These are phyloP conservation scores for Cutaneotrichosporon sp. DNA, from an alignment of 1,284 basidiomycete species.

Conservation along the genomic window DNA sequence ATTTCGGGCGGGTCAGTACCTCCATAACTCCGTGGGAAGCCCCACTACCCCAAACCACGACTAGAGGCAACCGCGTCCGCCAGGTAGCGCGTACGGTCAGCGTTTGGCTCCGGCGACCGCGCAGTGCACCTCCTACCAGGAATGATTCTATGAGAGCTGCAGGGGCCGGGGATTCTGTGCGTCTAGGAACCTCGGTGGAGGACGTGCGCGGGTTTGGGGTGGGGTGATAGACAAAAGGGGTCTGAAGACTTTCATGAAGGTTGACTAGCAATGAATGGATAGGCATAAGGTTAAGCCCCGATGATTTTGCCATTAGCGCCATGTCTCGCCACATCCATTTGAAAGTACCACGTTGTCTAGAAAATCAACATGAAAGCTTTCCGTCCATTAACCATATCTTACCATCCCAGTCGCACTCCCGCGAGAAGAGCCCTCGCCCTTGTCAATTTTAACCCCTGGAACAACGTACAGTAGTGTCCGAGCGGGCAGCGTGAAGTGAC, in stretches of 20 bases:
- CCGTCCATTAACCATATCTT: too few species aligned
- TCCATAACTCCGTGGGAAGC: neutral
- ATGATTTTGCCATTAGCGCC: too few species aligned
- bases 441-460: too few species aligned
- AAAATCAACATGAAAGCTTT: too few species aligned
- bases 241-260: too few species aligned
- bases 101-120: neutral
- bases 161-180: neutral
- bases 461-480: neutral
- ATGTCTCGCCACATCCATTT: too few species aligned
- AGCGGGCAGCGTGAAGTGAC: neutral
- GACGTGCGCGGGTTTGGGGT: neutral
- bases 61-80: neutral
- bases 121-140: neutral
- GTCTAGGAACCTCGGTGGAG: neutral
- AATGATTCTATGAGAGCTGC: neutral
- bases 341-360: too few species aligned
- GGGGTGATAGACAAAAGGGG: neutral
- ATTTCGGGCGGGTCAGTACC: neutral
- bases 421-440: too few species aligned
- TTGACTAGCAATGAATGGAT: neutral
- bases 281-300: too few species aligned
- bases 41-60: neutral
- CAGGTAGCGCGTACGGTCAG: neutral
- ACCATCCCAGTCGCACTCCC: too few species aligned